Base-by-base conservation (phyloP, 2,329 filamentous ascomycete genomes). In the Lithohypha guttulata region DNA sequence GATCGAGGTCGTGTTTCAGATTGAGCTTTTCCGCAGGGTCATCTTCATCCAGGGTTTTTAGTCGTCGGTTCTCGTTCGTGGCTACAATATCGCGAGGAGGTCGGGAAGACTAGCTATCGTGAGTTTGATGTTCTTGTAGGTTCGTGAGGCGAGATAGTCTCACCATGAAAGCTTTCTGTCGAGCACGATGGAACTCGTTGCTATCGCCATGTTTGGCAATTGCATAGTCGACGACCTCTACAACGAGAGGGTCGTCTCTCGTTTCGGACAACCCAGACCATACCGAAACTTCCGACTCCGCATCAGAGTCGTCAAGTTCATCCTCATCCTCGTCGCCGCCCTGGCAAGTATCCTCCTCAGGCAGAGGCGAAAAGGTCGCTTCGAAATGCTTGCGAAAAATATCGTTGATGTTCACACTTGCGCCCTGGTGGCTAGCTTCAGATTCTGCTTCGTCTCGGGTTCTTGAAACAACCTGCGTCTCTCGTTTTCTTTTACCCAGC, bases 371-470 rank as follows among this genome's bases (percentile, higher is more conserved):
- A 64, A 95, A 96, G 55, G 82, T 79, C 19, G 84, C 75, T 62
- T 95, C 91, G 56, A 96, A 96, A 56, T 89, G 81, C 51, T 75
- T 76, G 42, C 79, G 77, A 54, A 98, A 84, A 42, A 87, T 72
- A 41, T 80, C 84, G 42, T 18, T 36, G 17, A 48, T 49, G 20
- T 49, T 44, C 4, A 49, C 44, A 20, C 49, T 42, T 19, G 51
- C 41, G 25, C 53, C 53, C 26, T 47, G 26, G 21, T 52, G 18
- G 27, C 32, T 28, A 10, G 14, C 15, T n/a, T 13, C 22, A 15
- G 14, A n/a, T 34, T 48, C 46, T 23, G 34, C 37, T 41, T 51
- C 42, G 4, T 26, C n/a, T 7, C 19, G 18, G 45, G 36, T 37
- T 53, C 44, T 14, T 55, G 52, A 37, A 11, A 51, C 50, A 43